Conservation (phyloP, 1,284 basidiomycete species). For the Neonothopanus nambi region DNA sequence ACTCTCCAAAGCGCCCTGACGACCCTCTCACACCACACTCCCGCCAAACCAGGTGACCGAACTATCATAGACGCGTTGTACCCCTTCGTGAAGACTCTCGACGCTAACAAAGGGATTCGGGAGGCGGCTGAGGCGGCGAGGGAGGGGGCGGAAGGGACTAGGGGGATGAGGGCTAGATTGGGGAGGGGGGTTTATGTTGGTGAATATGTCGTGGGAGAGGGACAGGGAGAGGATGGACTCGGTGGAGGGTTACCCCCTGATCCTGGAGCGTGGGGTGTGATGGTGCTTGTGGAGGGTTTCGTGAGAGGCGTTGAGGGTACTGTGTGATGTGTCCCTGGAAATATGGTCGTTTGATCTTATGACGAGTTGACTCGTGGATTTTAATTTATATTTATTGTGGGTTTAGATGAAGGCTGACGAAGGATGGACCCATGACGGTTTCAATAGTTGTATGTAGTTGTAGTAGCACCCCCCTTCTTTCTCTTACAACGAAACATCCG, state of each 20-base stretch:
- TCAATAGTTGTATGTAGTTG: no score
- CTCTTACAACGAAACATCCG: no score
- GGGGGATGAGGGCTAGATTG: constrained; percentile 45
- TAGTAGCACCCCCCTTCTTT: no score
- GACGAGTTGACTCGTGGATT: no score
- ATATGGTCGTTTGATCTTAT: no score
- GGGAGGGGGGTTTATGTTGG: constrained; percentile 53
- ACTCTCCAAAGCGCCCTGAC: constrained; percentile 33
- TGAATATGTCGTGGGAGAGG: constrained; percentile 13
- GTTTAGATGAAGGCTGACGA: no score
- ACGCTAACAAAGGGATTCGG: neutral
- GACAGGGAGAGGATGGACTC: no score
- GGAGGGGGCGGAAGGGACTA: constrained; percentile 48
- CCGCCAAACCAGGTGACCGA: constrained; percentile 52
- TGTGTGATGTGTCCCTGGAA: no score
- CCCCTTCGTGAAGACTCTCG: constrained; percentile 44
- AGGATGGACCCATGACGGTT: no score
- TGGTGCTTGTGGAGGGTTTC: constrained; percentile 12
- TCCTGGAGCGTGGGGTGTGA: constrained; percentile 16
- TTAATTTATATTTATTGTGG: no score
- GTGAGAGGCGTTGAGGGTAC: constrained; percentile 7
- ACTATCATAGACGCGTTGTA: constrained; percentile 54
- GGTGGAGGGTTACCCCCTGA: constrained; percentile 15
- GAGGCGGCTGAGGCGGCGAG: constrained; percentile 5
- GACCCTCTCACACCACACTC: constrained; percentile 44